Conservation (phyloP, 108 stramenopile genomes). For the Discostella pseudostelligera region DNA sequence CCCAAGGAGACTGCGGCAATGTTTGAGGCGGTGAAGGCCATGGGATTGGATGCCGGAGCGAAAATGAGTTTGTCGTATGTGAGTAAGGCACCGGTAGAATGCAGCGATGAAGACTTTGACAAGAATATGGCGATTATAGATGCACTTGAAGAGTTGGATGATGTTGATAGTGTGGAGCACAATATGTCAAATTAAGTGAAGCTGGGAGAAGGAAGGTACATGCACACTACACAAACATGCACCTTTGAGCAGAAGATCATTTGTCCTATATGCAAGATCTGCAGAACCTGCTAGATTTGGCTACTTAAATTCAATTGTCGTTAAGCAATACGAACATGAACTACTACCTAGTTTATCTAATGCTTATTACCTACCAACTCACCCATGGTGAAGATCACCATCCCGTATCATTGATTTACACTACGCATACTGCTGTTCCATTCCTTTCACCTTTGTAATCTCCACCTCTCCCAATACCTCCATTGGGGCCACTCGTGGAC, state of each 20-base stretch:
- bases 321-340: no score
- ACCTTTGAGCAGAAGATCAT: background rate
- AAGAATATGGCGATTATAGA: constrained; percentile 92
- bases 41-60: constrained; percentile 57
- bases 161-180: constrained; percentile 96
- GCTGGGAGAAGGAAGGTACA: constrained; percentile 2
- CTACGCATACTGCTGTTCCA: constrained; percentile 41
- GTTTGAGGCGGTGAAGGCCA: constrained; percentile 63
- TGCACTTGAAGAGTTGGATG: constrained; percentile 91
- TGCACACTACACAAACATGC: background rate
- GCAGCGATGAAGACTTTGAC: constrained; percentile 91
- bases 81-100: constrained; percentile 86
- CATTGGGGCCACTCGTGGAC: constrained; percentile 73
- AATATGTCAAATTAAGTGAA: constrained; percentile 96
- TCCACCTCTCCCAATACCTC: constrained; percentile 66
- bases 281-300: no score
- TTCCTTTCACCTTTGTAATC: constrained; percentile 65
- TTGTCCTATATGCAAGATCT: background rate
- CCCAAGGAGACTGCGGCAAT: constrained; percentile 74
- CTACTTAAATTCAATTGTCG: no score
- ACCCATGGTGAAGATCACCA: background rate
- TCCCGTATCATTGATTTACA: background rate
- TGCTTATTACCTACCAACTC: no score
- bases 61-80: constrained; percentile 75
- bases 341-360: no score